Conservation (phyloP, 1,284 basidiomycete species). For the Thecaphora thlaspeos region DNA sequence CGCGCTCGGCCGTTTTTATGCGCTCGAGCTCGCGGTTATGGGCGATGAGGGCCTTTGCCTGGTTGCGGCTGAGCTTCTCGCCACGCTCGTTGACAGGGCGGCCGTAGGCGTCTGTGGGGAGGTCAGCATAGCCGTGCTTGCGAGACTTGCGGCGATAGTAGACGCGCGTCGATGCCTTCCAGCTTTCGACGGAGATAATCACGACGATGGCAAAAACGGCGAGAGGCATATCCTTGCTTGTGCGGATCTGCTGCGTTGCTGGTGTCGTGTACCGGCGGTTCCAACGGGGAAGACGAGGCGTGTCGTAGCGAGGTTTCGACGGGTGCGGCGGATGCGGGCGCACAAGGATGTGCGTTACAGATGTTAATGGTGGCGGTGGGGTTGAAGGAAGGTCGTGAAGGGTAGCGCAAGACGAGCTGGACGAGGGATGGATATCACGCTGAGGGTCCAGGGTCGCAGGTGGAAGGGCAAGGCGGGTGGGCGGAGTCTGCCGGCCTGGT, state of each 20-base stretch:
- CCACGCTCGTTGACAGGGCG: constrained; percentile 29
- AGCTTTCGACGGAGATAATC: constrained; percentile 29
- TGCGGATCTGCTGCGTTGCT: background rate
- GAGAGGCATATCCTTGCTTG: constrained; percentile 11
- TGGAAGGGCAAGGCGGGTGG: too few relatives aligned
- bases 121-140: constrained; percentile 33
- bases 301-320: too few relatives aligned
- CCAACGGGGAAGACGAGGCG: too few relatives aligned
- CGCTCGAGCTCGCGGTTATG: constrained; percentile 32
- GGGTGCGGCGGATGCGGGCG: too few relatives aligned
- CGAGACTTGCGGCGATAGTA: constrained; percentile 23
- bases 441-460: too few relatives aligned
- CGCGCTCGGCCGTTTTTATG: constrained; percentile 31
- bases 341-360: too few relatives aligned
- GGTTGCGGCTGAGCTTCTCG: constrained; percentile 25
- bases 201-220: constrained; percentile 27
- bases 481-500: too few relatives aligned
- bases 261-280: background rate
- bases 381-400: too few relatives aligned
- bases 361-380: too few relatives aligned
- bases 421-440: too few relatives aligned
- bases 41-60: constrained; percentile 26
- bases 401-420: too few relatives aligned
- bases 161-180: constrained; percentile 30
- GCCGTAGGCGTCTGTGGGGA: constrained; percentile 28